Evolutionary conservation across 108 stramenopile species (phyloP).

Genomic region (Cyclotella sp.): DNA sequence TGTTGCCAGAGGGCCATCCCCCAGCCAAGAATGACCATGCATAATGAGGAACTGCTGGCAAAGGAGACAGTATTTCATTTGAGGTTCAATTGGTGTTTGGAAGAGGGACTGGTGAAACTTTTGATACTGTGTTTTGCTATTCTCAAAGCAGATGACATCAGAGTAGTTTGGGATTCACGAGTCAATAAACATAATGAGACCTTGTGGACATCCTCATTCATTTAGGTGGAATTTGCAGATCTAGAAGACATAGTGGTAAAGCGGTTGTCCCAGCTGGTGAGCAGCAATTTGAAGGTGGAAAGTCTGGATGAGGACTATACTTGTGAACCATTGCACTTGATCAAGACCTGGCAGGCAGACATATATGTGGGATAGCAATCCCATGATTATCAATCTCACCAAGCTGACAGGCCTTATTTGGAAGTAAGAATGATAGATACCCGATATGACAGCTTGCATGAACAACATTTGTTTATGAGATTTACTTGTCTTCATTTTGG

Average conservation of each 20-base stretch:
- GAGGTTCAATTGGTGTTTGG: not conserved
- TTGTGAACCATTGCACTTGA: not conserved
- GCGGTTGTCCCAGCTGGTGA: slow-evolving; percentile 11
- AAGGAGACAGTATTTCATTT: too few species aligned
- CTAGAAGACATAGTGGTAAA: slow-evolving; percentile 22
- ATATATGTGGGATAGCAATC: slow-evolving; percentile 25
- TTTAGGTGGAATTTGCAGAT: not conserved
- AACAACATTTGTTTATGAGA: not conserved
- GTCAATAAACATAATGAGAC: not conserved
- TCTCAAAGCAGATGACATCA: not conserved
- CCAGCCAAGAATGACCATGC: too few species aligned
- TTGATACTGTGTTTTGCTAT: slow-evolving; percentile 3
- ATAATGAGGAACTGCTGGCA: too few species aligned
- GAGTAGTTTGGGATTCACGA: slow-evolving; percentile 7
- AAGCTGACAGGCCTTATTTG: not conserved
- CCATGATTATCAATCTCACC: slow-evolving; percentile 4
- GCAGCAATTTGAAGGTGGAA: slow-evolving; percentile 11
- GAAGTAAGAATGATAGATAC: slow-evolving; percentile 18
- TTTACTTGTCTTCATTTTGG: slow-evolving; percentile 11
- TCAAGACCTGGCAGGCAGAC: slow-evolving; percentile 11
- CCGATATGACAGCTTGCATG: not conserved
- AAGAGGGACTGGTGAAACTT: not conserved
- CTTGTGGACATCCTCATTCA: slow-evolving; percentile 13
- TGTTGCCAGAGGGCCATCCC: too few species aligned
- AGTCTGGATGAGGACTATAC: slow-evolving; percentile 10